Percentiles rank a stretch among this genome's conserved stretches.
These are phyloP conservation scores for Tolypocladium paradoxum DNA, from an alignment of 2,329 filamentous ascomycete genomes.

Conservation along the genomic window DNA sequence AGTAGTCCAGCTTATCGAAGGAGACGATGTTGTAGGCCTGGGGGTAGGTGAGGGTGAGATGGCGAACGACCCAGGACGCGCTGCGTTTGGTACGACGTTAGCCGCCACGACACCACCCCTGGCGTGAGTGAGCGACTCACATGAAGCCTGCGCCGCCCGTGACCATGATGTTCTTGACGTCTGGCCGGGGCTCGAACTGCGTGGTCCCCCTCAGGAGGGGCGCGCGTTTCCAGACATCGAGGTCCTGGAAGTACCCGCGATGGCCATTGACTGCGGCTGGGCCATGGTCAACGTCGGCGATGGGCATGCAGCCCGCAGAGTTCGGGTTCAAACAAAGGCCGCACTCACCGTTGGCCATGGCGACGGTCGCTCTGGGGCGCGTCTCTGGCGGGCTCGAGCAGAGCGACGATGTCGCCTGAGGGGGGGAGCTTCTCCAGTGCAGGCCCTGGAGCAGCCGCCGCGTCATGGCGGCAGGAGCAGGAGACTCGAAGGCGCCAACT, in stretches of 20 bases:
- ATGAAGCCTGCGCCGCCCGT: slow-evolving; percentile 81
- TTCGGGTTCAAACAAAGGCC: neutral
- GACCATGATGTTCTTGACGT: slow-evolving; percentile 72
- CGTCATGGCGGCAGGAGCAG: slow-evolving; percentile 6
- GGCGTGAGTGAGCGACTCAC: slow-evolving; percentile 34
- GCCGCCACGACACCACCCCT: neutral
- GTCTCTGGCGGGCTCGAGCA: neutral
- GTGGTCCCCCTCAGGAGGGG: slow-evolving; percentile 60
- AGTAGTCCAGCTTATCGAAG: slow-evolving; percentile 80
- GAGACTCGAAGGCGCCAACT: neutral
- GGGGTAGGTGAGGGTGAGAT: slow-evolving; percentile 64
- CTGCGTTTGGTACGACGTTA: slow-evolving; percentile 26
- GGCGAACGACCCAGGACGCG: slow-evolving; percentile 73
- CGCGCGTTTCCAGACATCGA: slow-evolving; percentile 60
- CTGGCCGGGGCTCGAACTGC: slow-evolving; percentile 55
- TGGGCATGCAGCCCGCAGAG: neutral
- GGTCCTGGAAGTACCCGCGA: slow-evolving; percentile 41
- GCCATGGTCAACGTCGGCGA: neutral
- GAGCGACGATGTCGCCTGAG: neutral
- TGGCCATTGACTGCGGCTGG: slow-evolving; percentile 15
- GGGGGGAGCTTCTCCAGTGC: slow-evolving; percentile 3
- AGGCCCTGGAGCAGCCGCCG: slow-evolving; percentile 5
- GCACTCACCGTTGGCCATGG: slow-evolving; percentile 7
- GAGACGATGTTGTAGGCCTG: slow-evolving; percentile 68
- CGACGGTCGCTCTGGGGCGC: neutral